Evolutionary conservation across 139 green algal species (phyloP), one percentile per base, ranked within the genome.

Genomic region (Mychonastes homosphaera): DNA sequence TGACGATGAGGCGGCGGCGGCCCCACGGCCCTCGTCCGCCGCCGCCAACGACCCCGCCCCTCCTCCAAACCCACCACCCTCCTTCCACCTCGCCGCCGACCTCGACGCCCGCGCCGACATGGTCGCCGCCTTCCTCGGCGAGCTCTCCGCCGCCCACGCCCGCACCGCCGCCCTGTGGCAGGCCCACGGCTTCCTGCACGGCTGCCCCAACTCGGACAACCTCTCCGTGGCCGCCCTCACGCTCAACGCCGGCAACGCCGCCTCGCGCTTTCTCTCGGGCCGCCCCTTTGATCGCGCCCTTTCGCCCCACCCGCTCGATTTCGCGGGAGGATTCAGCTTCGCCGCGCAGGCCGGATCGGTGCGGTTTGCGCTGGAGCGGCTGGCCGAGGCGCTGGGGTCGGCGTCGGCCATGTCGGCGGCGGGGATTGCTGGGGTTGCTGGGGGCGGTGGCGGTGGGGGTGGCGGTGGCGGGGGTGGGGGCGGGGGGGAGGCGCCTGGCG

Each of bases 191-290:
- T 86, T 75, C 38, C 61, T 53, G 39, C 74, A 82, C 53, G 75
- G 78, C 5, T 75, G 83, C 48, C 69, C 83, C 38, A 86, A 86
- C 73, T 84, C 79, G 3, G 79, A 86, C 68, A 86, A 86, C 70
- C 83, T 86, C 72, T 77, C 63, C 70, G 64, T 86, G 3, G 15
- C 69, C 58, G 75, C 71, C 4, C 49, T 86, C 1, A 86, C 78
- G 28, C 55, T 85, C 71, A 82, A 85, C 49, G 78, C 74, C 1
- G 36, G 18, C 9, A 35, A 27, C 7, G 13, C 41, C 30, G 9
- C 36, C 26, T 21, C 26, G 43, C 12, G 6, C 6, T n/a, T 13
- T 30, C 43, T 30, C 10, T 50, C 12, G 10, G 12, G 27, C n/a
- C 10, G 43, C 26, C 43, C 12, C n/a, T 21, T 30, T 45, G 38